Conservation (phyloP, 768 basidiomycete species). For the Boletus edulis region DNA sequence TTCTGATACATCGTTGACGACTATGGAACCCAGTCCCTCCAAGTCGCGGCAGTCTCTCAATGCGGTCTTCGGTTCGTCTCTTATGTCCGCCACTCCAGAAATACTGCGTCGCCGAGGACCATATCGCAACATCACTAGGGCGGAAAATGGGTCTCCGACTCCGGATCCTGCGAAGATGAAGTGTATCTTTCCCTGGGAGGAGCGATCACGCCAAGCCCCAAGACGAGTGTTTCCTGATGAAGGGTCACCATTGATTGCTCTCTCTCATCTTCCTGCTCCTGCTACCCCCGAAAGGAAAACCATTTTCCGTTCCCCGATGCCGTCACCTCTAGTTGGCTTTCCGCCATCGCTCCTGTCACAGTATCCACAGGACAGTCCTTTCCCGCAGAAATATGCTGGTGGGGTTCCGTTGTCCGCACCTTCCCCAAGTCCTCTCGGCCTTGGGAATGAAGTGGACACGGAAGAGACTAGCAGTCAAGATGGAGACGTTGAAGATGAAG, state of each 20-base stretch:
- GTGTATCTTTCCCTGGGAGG: slow-evolving; percentile 95
- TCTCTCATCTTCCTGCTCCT: slow-evolving; percentile 34
- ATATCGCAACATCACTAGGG: slow-evolving; percentile 60
- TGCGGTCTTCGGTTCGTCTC: slow-evolving; percentile 60
- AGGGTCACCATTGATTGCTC: slow-evolving; percentile 47
- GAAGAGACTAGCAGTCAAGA: slow-evolving; percentile 73
- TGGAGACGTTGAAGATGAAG: slow-evolving; percentile 79
- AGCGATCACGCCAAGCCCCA: slow-evolving; percentile 62
- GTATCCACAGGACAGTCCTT: slow-evolving; percentile 86
- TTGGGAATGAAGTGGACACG: slow-evolving; percentile 31
- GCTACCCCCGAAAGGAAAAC: slow-evolving; percentile 24
- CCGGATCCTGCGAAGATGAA: slow-evolving; percentile 76
- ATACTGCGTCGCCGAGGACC: slow-evolving; percentile 67
- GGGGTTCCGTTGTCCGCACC: slow-evolving; percentile 52
- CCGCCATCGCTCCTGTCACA: slow-evolving; percentile 61
- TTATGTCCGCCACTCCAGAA: slow-evolving; percentile 62
- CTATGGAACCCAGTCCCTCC: slow-evolving; percentile 15
- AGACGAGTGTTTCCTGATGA: slow-evolving; percentile 71
- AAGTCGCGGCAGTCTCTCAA: slow-evolving; percentile 18
- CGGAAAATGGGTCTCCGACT: slow-evolving; percentile 43
- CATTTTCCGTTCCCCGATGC: slow-evolving; percentile 23
- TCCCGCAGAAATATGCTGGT: slow-evolving; percentile 74
- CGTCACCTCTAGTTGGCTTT: slow-evolving; percentile 42
- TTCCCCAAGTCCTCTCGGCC: slow-evolving; percentile 35
- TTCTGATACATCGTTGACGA: slow-evolving; percentile 24